Base-by-base conservation (phyloP, 495 filamentous ascomycete species). In the Articulospora tetracladia region DNA sequence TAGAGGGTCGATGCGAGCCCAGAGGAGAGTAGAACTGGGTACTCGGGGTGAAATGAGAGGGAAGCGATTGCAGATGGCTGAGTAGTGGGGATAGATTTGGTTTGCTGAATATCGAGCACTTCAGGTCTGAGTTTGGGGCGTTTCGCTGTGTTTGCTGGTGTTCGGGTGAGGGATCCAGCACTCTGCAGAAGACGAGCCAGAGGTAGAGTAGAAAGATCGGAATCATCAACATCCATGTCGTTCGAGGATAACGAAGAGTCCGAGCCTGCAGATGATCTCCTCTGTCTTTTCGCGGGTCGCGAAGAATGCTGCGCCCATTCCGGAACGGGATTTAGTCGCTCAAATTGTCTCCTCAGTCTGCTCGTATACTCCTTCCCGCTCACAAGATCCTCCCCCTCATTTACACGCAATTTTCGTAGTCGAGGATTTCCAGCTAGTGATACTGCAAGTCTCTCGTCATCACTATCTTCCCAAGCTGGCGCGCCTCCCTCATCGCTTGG, bases 401-500 rank as follows among this genome's bases (percentile, higher is more conserved):
- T 80, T 8, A 82, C 73, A 36, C 94, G 83, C 50, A 98, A 77
- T 70, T 97, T 98, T 49, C 93, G 80, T 66, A 96, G 73, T 49
- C 86, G 81, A 20, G 81, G 79, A 44, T 86, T 83, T 41, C 84
- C 79, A 11, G 88, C 88, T 13, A 98, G 81, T 2, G 93, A 97
- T 49, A 98, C 78, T 20, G 83, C 82, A 53, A 97, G 75, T 39
- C 87, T 83, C 68, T 98, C 94, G 66, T 98, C 94, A 65, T 98
- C 94, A 72, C 92, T 97, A 74, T 98, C 94, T 63, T 91, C 84
- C 94, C 94, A 98, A 15, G 90, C 87, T 12, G 89, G 74, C 57
- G 59, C 57, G 36, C 79, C 72, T 23, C 68, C 71, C 1, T 71
- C 71, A 22, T 72, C 66, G 64, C 10, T 65, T 72, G 4, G 65